A percentile compares a stretch with the other conserved stretches of the same genome.
phyloP scores from a whole-genome alignment of 164 flowering plant genomes.

The Macadamia integrifolia region DNA sequence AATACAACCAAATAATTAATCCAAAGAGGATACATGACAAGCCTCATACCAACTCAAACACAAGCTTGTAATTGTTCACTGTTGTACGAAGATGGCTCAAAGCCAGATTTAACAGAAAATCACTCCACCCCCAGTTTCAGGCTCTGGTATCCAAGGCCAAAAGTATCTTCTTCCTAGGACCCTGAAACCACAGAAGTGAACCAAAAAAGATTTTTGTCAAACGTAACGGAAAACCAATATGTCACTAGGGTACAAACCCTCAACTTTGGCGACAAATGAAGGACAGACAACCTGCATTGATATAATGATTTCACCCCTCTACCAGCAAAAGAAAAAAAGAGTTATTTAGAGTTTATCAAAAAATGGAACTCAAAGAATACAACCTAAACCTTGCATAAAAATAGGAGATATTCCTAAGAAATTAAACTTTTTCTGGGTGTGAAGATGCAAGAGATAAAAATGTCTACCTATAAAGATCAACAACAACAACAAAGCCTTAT shows the following conservation, averaged over 20 bases:
- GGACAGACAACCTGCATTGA: no score
- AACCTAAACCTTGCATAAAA: no score
- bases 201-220: neutral
- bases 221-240: neutral
- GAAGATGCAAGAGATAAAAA: no score
- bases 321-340: no score
- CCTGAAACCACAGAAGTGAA: conserved; percentile 39
- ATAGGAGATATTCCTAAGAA: no score
- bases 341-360: no score
- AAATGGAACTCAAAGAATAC: no score
- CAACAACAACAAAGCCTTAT: no score
- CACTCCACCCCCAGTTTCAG: conserved; percentile 11
- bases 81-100: neutral
- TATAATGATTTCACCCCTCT: no score
- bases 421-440: no score
- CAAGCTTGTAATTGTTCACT: neutral
- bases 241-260: neutral
- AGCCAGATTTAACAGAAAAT: neutral
- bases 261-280: neutral
- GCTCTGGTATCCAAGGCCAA: conserved; percentile 57
- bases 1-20: neutral
- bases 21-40: no score
- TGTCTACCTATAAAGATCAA: no score
- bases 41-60: conserved; percentile 4
- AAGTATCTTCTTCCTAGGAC: conserved; percentile 91